Evolutionary conservation across 2,329 filamentous ascomycete species (phyloP), one percentile per base, ranked within the genome.

Genomic region (Fusarium veterinarium): DNA sequence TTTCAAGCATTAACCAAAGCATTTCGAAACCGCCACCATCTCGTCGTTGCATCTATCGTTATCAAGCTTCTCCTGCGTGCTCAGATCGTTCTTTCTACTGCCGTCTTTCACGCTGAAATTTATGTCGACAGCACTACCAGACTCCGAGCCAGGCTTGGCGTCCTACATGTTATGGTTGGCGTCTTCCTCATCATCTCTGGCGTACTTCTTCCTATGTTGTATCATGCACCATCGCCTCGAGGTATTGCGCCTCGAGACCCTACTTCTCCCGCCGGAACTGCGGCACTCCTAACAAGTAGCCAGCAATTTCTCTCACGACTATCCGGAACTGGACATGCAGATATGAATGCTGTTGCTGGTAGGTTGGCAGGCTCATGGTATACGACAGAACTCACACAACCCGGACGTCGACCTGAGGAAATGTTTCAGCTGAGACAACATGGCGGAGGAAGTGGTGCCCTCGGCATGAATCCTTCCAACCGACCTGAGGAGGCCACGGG

Each of bases 201-300:
- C 9, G 25, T 73, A 4, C 63, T 76, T 19, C 63, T 75, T 14
- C 74, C 76, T 4, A 77, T 79, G 74, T n/a, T 78, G 17, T 77
- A 79, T 41, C 72, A 76, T 45, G 72, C 78, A 16, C 77, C 76
- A 12, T 68, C 76, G 1, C 69, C 72, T 41, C 64, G 68, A 37
- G 77, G 78, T n/a, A 75, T 79, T 44, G 52, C 76, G 6, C 75
- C 78, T n/a, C 71, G 77, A 25, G 76, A 79, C 46, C 78, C 78
- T 17, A 78, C 77, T 1, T 78, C 78, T 3, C 62, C 74, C 4
- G 77, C 75, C 23, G 77, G 76, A 28, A 79, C 75, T 5, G 74
- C 77, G 9, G 72, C 69, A 2, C 60, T 79, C 25, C 68, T 79
- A 10, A 48, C 74, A 6, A 77, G 72, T 45, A 79, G 78, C 42